phyloP scores from a whole-genome alignment of 2,329 filamentous ascomycete genomes.

The Fonsecaea pedrosoi region DNA sequence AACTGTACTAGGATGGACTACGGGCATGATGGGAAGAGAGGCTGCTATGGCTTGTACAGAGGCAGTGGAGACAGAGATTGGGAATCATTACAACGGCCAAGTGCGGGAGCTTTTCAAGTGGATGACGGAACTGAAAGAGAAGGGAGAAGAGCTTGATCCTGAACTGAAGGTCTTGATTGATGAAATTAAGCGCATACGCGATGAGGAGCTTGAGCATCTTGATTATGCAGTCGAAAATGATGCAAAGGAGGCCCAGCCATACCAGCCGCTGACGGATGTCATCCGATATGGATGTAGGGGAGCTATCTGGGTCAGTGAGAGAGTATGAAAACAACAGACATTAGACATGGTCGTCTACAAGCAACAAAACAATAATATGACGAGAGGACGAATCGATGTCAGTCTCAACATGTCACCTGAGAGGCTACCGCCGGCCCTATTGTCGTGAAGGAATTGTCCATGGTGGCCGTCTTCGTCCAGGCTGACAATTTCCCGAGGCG shows the following conservation, averaged over 20 bases:
- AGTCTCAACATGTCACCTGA: background rate
- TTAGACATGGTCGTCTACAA: background rate
- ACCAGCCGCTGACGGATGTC: constrained; percentile 84
- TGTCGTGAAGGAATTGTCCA: background rate
- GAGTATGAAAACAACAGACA: constrained; percentile 44
- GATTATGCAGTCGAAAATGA: constrained; percentile 95
- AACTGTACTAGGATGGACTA: constrained; percentile 84
- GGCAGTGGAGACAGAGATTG: constrained; percentile 97
- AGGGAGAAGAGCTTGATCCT: constrained; percentile 79
- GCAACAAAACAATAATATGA: background rate
- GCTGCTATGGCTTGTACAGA: constrained; percentile 99
- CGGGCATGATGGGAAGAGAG: constrained; percentile 85
- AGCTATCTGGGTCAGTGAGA: constrained; percentile 83
- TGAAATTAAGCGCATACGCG: constrained; percentile 81
- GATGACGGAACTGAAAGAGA: constrained; percentile 74
- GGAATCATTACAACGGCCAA: constrained; percentile 92
- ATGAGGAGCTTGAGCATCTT: constrained; percentile 96
- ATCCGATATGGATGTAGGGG: constrained; percentile 90
- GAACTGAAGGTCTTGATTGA: constrained; percentile 76
- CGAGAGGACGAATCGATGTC: background rate
- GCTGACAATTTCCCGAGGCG: background rate
- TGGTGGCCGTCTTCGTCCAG: background rate
- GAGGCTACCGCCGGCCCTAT: background rate
- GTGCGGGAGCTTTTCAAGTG: constrained; percentile 82
- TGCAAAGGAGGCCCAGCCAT: constrained; percentile 85